Conservation (phyloP, 257 asterid species). For the Lavandula angustifolia region DNA sequence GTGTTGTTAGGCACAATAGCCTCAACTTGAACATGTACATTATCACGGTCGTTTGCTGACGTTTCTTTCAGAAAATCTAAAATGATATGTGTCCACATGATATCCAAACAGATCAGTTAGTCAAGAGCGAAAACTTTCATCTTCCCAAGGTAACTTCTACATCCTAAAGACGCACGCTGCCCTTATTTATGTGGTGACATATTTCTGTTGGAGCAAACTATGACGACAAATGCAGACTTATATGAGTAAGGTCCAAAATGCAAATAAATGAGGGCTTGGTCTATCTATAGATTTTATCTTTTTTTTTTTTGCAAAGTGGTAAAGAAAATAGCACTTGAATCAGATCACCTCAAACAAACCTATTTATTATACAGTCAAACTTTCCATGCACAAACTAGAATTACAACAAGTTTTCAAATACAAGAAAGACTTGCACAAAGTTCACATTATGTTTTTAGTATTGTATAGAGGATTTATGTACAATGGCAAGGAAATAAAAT, state of each 20-base stretch:
- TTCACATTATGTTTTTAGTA: no score
- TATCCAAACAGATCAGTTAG: background rate
- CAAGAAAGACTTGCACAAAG: background rate
- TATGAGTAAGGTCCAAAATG: background rate
- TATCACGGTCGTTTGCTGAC: background rate
- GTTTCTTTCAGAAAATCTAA: background rate
- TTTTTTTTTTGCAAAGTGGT: background rate
- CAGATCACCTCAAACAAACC: background rate
- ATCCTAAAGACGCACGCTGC: background rate
- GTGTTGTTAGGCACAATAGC: no score
- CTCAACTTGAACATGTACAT: background rate
- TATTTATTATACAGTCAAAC: background rate
- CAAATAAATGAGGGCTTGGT: background rate
- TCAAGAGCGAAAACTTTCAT: background rate
- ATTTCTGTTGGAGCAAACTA: background rate
- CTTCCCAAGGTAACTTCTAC: background rate
- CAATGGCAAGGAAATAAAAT: background rate
- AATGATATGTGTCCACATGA: background rate
- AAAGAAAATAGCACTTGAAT: background rate
- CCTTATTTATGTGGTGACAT: background rate
- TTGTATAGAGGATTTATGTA: no score
- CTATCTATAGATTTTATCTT: constrained; percentile 4
- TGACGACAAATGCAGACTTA: background rate
- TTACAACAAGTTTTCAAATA: constrained; percentile 3
- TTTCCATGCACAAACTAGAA: background rate